phyloP scores from a whole-genome alignment of 2,329 filamentous ascomycete species.

The Pseudogymnoascus sp. region DNA sequence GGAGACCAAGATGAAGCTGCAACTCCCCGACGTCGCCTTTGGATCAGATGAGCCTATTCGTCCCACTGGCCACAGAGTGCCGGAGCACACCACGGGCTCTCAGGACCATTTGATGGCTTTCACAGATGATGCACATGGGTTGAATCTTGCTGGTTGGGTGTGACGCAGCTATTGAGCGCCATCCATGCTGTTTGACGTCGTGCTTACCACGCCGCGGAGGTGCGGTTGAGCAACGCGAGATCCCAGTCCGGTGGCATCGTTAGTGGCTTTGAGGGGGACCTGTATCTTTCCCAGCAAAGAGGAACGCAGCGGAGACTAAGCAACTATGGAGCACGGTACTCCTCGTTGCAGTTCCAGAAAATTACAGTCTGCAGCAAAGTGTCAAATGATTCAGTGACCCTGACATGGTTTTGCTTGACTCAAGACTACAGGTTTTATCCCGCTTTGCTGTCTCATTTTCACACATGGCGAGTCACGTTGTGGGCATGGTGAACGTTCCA shows the following conservation, averaged over 20 bases:
- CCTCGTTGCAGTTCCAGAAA: neutral
- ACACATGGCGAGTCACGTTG: slow-evolving; percentile 3
- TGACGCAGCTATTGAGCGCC: neutral
- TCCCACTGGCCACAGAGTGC: neutral
- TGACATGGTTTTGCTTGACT: neutral
- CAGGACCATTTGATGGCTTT: neutral
- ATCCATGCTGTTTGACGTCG: neutral
- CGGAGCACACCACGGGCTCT: neutral
- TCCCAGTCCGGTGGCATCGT: neutral
- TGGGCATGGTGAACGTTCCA: neutral
- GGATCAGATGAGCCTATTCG: neutral
- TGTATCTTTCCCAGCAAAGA: neutral
- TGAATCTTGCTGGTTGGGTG: neutral
- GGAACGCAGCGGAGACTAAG: neutral
- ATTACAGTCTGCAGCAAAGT: neutral
- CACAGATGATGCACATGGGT: slow-evolving; percentile 5
- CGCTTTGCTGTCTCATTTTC: slow-evolving; percentile 2
- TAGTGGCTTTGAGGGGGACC: neutral
- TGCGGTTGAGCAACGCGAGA: neutral
- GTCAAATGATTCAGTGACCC: neutral
- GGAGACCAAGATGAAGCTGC: neutral
- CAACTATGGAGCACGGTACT: neutral
- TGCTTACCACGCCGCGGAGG: slow-evolving; percentile 2
- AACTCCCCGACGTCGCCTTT: neutral
- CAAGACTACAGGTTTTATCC: neutral